phyloP scores from a whole-genome alignment of 1,139 yeast genomes.

The Pichia sp. region DNA sequence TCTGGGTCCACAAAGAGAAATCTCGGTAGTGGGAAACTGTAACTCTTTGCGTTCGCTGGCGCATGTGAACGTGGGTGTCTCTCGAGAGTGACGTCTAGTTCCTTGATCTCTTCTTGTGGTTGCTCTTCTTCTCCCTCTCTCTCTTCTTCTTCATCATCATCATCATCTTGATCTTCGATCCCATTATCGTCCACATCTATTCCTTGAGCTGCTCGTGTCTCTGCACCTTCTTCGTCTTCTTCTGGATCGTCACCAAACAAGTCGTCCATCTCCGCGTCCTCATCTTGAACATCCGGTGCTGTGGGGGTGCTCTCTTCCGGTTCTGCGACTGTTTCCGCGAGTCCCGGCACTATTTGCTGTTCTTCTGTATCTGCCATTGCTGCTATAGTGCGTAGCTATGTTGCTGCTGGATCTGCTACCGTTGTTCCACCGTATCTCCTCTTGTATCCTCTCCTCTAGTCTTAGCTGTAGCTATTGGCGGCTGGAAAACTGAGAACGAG shows the following conservation, averaged over 20 bases:
- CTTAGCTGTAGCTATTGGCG: too few relatives aligned
- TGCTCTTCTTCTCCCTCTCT: slow-evolving; percentile 31
- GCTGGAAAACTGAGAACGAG: too few relatives aligned
- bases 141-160: slow-evolving; percentile 29
- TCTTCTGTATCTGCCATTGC: too few relatives aligned
- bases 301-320: too few relatives aligned
- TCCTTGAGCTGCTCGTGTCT: too few relatives aligned
- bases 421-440: too few relatives aligned
- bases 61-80: slow-evolving; percentile 58
- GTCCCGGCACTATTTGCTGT: too few relatives aligned
- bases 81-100: slow-evolving; percentile 58
- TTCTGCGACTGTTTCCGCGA: too few relatives aligned
- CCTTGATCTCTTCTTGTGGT: slow-evolving; percentile 36
- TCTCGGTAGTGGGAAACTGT: slow-evolving; percentile 77
- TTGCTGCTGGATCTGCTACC: too few relatives aligned
- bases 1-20: slow-evolving; percentile 76
- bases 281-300: slow-evolving; percentile 17
- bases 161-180: slow-evolving; percentile 22
- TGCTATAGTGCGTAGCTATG: too few relatives aligned
- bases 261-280: slow-evolving; percentile 1
- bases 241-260: neutral
- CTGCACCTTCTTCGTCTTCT: slow-evolving; percentile 4
- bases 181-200: slow-evolving; percentile 9
- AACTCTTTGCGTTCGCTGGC: slow-evolving; percentile 40
- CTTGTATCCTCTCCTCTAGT: too few relatives aligned